Evolutionary conservation across 176 grass and related monocot species (phyloP).

Genomic region (Aechmea fasciata): DNA sequence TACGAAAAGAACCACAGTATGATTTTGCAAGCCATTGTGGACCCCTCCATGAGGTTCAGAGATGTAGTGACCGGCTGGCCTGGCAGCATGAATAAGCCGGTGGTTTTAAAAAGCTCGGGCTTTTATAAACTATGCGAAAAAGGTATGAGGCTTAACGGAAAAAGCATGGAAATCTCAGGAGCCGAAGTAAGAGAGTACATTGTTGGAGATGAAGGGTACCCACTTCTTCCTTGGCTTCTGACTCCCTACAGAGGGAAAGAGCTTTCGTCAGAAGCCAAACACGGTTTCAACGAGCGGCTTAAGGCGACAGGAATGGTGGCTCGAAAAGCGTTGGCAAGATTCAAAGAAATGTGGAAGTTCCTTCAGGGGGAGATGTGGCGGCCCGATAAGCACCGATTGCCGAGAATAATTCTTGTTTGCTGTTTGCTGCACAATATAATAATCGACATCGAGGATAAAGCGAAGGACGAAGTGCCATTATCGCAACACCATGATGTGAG

Average conservation of each 20-base stretch:
- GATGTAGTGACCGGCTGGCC: conserved; percentile 63
- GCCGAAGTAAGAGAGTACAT: conserved; percentile 57
- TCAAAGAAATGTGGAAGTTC: conserved; percentile 88
- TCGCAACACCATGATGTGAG: conserved; percentile 40
- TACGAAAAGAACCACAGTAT: conserved; percentile 61
- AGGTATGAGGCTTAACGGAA: conserved; percentile 42
- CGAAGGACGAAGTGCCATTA: conserved; percentile 7
- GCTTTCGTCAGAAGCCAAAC: conserved; percentile 22
- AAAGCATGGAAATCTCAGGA: conserved; percentile 24
- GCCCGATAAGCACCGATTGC: conserved; percentile 76
- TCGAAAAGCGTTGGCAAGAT: conserved; percentile 43
- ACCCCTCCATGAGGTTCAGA: conserved; percentile 33
- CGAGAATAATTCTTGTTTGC: conserved; percentile 90
- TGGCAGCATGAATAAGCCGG: conserved; percentile 52
- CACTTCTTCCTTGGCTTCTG: conserved; percentile 62
- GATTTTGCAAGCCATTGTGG: conserved; percentile 55
- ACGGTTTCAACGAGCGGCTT: conserved; percentile 45
- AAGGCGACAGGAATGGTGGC: conserved; percentile 31
- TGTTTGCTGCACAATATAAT: conserved; percentile 79
- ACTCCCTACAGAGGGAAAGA: conserved; percentile 52
- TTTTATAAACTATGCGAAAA: conserved; percentile 47
- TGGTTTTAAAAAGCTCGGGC: conserved; percentile 43
- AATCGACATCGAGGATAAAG: conserved; percentile 51
- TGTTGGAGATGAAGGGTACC: conserved; percentile 51
- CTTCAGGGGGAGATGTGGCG: conserved; percentile 95